Base-by-base conservation (phyloP, 352 stramenopile species). In the Pythium oligandrum region DNA sequence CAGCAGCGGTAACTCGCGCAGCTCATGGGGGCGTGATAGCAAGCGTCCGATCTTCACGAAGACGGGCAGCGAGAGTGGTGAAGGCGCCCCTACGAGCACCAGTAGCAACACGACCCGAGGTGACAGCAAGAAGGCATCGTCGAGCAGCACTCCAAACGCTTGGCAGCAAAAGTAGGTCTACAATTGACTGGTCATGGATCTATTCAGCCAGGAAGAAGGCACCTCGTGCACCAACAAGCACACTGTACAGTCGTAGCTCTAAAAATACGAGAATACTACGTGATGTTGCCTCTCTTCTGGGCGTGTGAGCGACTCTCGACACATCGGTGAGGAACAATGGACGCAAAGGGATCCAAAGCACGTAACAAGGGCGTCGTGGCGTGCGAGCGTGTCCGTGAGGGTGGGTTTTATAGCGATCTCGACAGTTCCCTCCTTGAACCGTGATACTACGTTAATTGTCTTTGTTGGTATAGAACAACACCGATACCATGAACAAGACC, bases 331-430 rank as follows among this genome's bases (percentile, higher is more conserved):
- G 17, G 17, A 26, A 35, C 6, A 47, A 80, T 83, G 64, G 71
- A 84, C 5, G 46, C 45, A 10, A 66, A 63, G 54, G 34, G 37
- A 26, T 58, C 51, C 45, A 83, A 85, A 55, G 54, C 46, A 11
- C 72, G 73, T 57, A 89, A 86, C 63, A 82, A 84, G 48, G 74
- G 78, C 39, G 60, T 66, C 17, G 72, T 67, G 26, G 59, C 77
- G 30, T 74, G 62, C 9, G 68, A 70, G 6, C 53, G 75, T 44
- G 73, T 90, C 10, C 74, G 73, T 34, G 72, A 85, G 35, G 74
- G 76, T 85, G 46, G 17, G 17, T n/a, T 39, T 12, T 40, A 7
- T 6, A 8, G 31, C 11, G 46, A 52, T 52, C 3, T 42, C 3
- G 36, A 26, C 11, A 17, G 4, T 3, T 31, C 3, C 8, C 4